Percentiles rank a stretch among this genome's conserved stretches.
Evolutionary conservation across 495 filamentous ascomycete species (phyloP).

Genomic region (Bathelium albidoporum): DNA sequence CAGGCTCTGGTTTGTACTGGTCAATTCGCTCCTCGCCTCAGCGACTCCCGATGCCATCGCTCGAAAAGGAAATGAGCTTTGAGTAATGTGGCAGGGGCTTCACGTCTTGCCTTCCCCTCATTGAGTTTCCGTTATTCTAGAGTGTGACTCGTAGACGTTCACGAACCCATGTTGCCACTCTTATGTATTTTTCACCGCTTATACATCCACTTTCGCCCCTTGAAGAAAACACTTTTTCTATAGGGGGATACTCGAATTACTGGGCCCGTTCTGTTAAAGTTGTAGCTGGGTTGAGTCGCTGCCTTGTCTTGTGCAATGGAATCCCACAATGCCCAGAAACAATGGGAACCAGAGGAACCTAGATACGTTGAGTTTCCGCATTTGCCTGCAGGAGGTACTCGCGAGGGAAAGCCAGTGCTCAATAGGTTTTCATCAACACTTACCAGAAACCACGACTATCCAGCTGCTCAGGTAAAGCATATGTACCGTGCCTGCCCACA

Average conservation of each 20-base stretch:
- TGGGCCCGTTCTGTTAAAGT: background rate
- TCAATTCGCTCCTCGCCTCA: background rate
- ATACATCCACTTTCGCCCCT: no score
- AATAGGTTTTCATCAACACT: constrained; percentile 65
- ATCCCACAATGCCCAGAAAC: constrained; percentile 32
- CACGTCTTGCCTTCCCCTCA: no score
- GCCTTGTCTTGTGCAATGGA: constrained; percentile 29
- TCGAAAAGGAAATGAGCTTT: background rate
- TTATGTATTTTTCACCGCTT: no score
- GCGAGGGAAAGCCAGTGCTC: constrained; percentile 52
- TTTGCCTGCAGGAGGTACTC: constrained; percentile 44
- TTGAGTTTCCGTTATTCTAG: no score
- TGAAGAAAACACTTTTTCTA: no score
- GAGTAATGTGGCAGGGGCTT: background rate
- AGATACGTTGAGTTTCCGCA: constrained; percentile 54
- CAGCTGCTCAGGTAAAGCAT: constrained; percentile 66
- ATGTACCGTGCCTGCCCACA: background rate
- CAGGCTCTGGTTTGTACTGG: no score
- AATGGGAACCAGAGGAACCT: constrained; percentile 39
- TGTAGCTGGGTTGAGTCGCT: background rate
- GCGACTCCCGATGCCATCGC: background rate
- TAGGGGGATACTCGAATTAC: no score
- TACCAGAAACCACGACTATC: constrained; percentile 80
- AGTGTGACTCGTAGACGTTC: no score
- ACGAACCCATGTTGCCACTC: no score